These are phyloP conservation scores for Eucalyptus tenuipes DNA, from an alignment of 345 rosid species.

Conservation along the genomic window DNA sequence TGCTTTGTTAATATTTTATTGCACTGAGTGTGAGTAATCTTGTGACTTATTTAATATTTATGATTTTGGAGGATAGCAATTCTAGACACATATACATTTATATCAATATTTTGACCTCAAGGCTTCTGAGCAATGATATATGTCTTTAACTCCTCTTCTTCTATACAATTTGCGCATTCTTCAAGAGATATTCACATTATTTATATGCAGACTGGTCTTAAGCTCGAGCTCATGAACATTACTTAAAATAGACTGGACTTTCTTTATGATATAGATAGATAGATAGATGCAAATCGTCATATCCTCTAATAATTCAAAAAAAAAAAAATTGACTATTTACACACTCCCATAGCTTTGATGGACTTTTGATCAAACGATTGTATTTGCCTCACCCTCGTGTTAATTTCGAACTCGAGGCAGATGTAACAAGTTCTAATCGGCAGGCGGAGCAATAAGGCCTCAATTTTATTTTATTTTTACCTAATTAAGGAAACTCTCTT, in stretches of 20 bases:
- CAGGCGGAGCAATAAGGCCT: neutral
- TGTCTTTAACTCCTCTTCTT: neutral
- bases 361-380: neutral
- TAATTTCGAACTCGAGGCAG: neutral
- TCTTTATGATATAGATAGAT: neutral
- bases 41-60: neutral
- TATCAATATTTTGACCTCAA: neutral
- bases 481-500: neutral
- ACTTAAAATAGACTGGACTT: neutral
- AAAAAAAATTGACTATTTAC: neutral
- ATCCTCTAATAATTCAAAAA: neutral
- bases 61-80: neutral
- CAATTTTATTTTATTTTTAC: neutral
- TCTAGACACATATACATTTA: neutral
- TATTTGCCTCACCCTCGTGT: neutral
- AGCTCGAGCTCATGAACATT: neutral
- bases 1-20: neutral
- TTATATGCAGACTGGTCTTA: neutral
- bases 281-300: neutral
- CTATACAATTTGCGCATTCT: neutral
- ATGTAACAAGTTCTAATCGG: neutral
- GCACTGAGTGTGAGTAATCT: neutral
- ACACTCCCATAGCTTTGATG: rapidly evolving
- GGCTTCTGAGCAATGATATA: neutral
- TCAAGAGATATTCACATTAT: neutral